Percentiles rank a stretch among this genome's conserved stretches.
These are phyloP conservation scores for Colletotrichum coccodes DNA, from an alignment of 2,329 filamentous ascomycete genomes.

Conservation along the genomic window DNA sequence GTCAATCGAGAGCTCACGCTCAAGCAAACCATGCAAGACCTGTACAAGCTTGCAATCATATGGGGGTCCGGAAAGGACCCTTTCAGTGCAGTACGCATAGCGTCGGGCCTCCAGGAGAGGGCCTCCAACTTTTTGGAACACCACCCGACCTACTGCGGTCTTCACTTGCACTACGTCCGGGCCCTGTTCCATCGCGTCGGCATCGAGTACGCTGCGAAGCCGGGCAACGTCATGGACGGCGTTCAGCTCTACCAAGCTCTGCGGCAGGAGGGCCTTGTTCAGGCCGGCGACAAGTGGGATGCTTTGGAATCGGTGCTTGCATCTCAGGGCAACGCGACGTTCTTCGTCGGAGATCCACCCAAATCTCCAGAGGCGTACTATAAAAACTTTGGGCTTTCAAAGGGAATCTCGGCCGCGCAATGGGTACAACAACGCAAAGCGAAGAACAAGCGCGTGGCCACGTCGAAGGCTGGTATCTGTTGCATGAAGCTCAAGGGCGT, in stretches of 20 bases:
- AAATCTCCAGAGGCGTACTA: conserved; percentile 35
- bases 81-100: background rate
- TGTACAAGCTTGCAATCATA: conserved; percentile 8
- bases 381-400: conserved; percentile 36
- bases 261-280: conserved; percentile 33
- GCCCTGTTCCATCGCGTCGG: conserved; percentile 29
- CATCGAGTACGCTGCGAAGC: conserved; percentile 22
- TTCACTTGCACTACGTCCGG: conserved; percentile 35
- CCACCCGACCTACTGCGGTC: conserved; percentile 37
- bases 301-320: background rate
- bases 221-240: conserved; percentile 32
- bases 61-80: conserved; percentile 33
- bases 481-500: conserved; percentile 32
- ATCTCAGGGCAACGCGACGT: conserved; percentile 33
- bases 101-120: background rate
- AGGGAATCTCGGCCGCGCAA: conserved; percentile 35
- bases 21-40: background rate
- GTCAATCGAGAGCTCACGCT: background rate
- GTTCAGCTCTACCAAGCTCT: conserved; percentile 39
- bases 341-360: conserved; percentile 36
- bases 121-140: conserved; percentile 34
- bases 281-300: conserved; percentile 32
- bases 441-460: conserved; percentile 7
- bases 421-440: conserved; percentile 30
- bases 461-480: conserved; percentile 22